Evolutionary conservation across 768 basidiomycete genomes (phyloP).

Genomic region (Mycena sanguinolenta): DNA sequence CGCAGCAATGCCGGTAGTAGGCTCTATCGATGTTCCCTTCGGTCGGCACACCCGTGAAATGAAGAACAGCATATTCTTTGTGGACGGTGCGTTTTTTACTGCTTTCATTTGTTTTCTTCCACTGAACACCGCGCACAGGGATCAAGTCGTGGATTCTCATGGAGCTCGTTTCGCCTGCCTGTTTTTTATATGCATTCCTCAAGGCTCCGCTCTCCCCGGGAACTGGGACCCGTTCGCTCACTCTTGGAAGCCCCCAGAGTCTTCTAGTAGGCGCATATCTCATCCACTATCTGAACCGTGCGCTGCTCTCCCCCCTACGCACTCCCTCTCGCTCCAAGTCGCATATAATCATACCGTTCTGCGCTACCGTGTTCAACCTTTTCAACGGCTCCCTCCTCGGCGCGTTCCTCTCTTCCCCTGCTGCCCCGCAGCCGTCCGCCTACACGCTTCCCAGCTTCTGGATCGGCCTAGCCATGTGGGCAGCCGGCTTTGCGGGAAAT

Average conservation of each 20-base stretch:
- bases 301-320: constrained; percentile 82
- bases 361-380: constrained; percentile 74
- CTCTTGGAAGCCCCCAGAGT: constrained; percentile 56
- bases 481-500: constrained; percentile 81
- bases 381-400: constrained; percentile 81
- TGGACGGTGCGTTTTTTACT: constrained; percentile 62
- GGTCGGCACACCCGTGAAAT: constrained; percentile 72
- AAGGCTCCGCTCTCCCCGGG: constrained; percentile 62
- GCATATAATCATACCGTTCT: constrained; percentile 74
- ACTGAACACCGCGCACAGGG: constrained; percentile 19
- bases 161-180: constrained; percentile 75
- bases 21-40: constrained; percentile 82
- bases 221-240: constrained; percentile 40
- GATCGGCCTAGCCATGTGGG: constrained; percentile 76
- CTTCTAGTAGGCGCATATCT: constrained; percentile 73
- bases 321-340: constrained; percentile 84
- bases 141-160: constrained; percentile 80
- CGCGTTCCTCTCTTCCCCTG: constrained; percentile 73
- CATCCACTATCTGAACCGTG: constrained; percentile 87
- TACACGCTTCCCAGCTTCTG: constrained; percentile 64
- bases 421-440: constrained; percentile 51
- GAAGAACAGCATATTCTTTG: constrained; percentile 51
- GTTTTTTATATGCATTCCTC: constrained; percentile 65
- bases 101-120: neutral
- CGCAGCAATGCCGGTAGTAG: constrained; percentile 50